Evolutionary conservation across 2,329 filamentous ascomycete species (phyloP).

Genomic region (Cytospora piceicola): DNA sequence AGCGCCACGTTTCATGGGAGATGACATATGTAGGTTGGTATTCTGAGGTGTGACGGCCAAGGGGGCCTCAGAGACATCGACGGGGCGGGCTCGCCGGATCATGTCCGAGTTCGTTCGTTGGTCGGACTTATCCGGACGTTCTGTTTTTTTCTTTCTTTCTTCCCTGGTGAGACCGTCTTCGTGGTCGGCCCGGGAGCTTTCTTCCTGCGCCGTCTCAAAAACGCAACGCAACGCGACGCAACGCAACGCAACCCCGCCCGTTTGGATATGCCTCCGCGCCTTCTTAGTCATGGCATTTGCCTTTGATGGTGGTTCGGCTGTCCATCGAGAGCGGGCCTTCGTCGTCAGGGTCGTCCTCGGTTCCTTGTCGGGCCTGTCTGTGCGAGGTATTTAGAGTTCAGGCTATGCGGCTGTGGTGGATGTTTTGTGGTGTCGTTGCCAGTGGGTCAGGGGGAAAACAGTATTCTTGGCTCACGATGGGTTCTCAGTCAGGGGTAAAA

Average conservation of each 20-base stretch:
- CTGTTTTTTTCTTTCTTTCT: too few species aligned
- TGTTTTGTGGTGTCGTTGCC: conserved; percentile 3
- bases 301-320: background rate
- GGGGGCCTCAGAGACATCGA: background rate
- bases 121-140: background rate
- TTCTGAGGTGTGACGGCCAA: background rate
- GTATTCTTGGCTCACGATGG: background rate
- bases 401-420: background rate
- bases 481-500: background rate
- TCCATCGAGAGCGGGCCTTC: background rate
- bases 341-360: conserved; percentile 12
- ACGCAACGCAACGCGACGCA: too few species aligned
- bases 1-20: conserved; percentile 7
- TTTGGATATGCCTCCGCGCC: background rate
- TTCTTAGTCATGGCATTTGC: background rate
- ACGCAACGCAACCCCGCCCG: too few species aligned
- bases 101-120: background rate
- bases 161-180: background rate
- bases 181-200: background rate
- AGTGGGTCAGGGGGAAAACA: background rate
- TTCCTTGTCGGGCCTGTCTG: conserved; percentile 6
- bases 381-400: background rate
- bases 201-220: too few species aligned
- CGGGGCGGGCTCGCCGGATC: background rate
- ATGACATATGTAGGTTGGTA: background rate